A percentile compares a stretch with the other conserved stretches of the same genome.
These are phyloP conservation scores for Gymnopilus junonius DNA, from an alignment of 768 basidiomycete genomes.

Conservation along the genomic window DNA sequence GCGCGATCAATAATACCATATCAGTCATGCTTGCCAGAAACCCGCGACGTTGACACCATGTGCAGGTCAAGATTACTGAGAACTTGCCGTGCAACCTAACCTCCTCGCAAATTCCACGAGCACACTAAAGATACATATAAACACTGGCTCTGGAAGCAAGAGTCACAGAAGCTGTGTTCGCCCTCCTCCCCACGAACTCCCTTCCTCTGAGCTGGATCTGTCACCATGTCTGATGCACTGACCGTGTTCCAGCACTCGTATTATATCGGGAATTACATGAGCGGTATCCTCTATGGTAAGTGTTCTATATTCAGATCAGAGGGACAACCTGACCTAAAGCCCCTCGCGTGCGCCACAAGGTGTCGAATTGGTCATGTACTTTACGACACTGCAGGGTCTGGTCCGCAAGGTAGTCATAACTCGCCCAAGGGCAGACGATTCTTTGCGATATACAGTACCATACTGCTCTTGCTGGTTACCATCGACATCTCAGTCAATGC, in stretches of 20 bases:
- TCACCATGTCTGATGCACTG: slow-evolving; percentile 20
- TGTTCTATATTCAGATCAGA: neutral
- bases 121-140: slow-evolving; percentile 19
- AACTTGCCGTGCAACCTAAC: slow-evolving; percentile 5
- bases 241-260: slow-evolving; percentile 32
- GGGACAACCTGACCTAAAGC: neutral
- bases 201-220: slow-evolving; percentile 3
- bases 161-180: slow-evolving; percentile 14
- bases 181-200: neutral
- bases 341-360: slow-evolving; percentile 21
- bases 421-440: slow-evolving; percentile 25
- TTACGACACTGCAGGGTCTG: slow-evolving; percentile 27
- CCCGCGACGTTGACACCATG: slow-evolving; percentile 11
- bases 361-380: slow-evolving; percentile 33
- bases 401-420: slow-evolving; percentile 25
- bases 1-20: slow-evolving; percentile 15
- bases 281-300: slow-evolving; percentile 36
- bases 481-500: slow-evolving; percentile 34
- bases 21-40: slow-evolving; percentile 17
- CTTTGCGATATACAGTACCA: slow-evolving; percentile 31
- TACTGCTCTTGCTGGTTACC: slow-evolving; percentile 30
- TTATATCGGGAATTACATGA: slow-evolving; percentile 36
- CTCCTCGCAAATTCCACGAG: slow-evolving; percentile 15
- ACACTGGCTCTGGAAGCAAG: slow-evolving; percentile 8
- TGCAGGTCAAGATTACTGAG: slow-evolving; percentile 6